Base-by-base conservation (phyloP, 805 yeast species). In the Teunomyces barrocoloradensis region DNA sequence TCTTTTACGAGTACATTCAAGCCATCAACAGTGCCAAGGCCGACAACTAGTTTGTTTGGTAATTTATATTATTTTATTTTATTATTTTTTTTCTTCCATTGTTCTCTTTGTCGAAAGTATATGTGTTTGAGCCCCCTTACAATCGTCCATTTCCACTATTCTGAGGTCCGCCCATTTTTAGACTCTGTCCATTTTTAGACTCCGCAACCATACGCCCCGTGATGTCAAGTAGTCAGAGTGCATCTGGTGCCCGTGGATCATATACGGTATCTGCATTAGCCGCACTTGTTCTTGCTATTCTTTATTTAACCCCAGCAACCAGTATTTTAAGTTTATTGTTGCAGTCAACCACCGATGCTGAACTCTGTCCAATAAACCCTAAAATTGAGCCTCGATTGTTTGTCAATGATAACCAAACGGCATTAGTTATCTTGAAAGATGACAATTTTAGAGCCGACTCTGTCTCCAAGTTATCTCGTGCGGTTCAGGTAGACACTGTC, bases 401-500 rank as follows among this genome's bases (percentile, higher is more conserved):
- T 52, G 47, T 57, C 45, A 36, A 44, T 3, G 70, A 70, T 51
- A 64, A 68, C 47, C 55, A 68, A 3, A 59, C 71, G 3, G 74
- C 61, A 4, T 45, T 59, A 10, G 51, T 42, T n/a, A 67, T 69
- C 29, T 41, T 71, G 27, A 46, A 56, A 33, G 68, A 61, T 47
- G 53, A 51, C n/a, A 36, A 47, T 4, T 70, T 61, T 56, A 52
- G 66, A 52, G 40, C 59, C 21, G 46, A 53, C 6, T 74, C 83
- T 0, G 75, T 73, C 11, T 56, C 56, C 6, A 77, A 72, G 52
- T 68, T 82, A 48, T 64, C 79, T 7, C 81, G 78, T 4, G 87
- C 92, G 1, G 77, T 87, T 17, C 74, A 75, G 57, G 74, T 86
- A 48, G 82, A 84, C 38, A 86, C 95, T 1, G 83, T 79, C 50